These are phyloP conservation scores for Coemansia sp. DNA, from an alignment of 192 early-diverging fungal genomes.

Conservation along the genomic window DNA sequence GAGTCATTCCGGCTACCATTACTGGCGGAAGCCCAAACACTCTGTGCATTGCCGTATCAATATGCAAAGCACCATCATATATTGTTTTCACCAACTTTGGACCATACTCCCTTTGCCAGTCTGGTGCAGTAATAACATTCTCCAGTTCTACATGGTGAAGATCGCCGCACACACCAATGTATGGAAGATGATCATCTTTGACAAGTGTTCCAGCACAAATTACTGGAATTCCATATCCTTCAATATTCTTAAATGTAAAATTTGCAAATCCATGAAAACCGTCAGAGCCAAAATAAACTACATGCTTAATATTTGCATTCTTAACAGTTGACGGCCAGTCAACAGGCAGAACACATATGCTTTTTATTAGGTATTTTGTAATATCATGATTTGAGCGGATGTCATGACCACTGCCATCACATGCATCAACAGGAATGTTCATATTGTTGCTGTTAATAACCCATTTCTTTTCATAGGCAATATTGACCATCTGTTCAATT, in stretches of 20 bases:
- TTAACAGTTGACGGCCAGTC: constrained; percentile 62
- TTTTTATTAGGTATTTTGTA: constrained; percentile 63
- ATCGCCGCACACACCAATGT: constrained; percentile 69
- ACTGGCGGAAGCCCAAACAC: constrained; percentile 82
- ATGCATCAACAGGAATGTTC: constrained; percentile 67
- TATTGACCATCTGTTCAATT: neutral
- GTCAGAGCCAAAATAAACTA: constrained; percentile 92
- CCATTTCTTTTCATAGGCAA: constrained; percentile 28
- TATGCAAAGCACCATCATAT: constrained; percentile 59
- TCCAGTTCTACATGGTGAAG: constrained; percentile 69
- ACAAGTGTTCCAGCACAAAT: constrained; percentile 26
- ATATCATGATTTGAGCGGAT: constrained; percentile 58
- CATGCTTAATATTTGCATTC: constrained; percentile 65
- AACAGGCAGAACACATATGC: constrained; percentile 61
- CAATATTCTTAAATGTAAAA: too few relatives aligned
- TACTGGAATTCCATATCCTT: constrained; percentile 76
- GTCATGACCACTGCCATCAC: constrained; percentile 80
- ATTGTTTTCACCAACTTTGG: constrained; percentile 73
- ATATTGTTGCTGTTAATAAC: constrained; percentile 10
- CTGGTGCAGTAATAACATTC: constrained; percentile 68
- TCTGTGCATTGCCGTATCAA: constrained; percentile 87
- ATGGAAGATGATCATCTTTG: constrained; percentile 25
- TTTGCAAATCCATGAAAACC: constrained; percentile 83
- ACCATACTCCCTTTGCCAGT: constrained; percentile 86
- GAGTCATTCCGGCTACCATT: constrained; percentile 98